Evolutionary conservation across 2,329 filamentous ascomycete genomes (phyloP).

Genomic region (Colletotrichum euphorbiae): DNA sequence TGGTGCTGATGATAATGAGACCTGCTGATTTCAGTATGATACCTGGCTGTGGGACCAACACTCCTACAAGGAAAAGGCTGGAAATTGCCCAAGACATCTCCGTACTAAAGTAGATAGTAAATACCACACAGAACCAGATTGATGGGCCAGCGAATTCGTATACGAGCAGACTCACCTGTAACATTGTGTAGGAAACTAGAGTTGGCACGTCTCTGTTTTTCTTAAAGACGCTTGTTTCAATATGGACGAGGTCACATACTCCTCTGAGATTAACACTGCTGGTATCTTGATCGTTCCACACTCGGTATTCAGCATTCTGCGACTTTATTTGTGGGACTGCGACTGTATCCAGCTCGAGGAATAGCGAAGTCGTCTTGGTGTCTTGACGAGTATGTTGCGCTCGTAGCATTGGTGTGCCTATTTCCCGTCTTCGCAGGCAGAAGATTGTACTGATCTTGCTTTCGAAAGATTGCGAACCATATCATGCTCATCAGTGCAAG

Average conservation of each 20-base stretch:
- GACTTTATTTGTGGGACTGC: conserved; percentile 2
- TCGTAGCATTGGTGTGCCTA: conserved; percentile 8
- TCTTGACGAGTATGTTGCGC: conserved; percentile 5
- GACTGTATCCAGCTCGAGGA: neutral
- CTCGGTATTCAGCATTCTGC: conserved; percentile 12
- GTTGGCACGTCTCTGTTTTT: neutral
- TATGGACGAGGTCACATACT: conserved; percentile 11
- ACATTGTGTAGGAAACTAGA: too few species aligned
- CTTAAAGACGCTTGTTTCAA: neutral
- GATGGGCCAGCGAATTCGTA: too few species aligned
- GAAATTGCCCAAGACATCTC: too few species aligned
- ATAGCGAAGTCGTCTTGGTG: neutral
- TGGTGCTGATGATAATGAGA: too few species aligned
- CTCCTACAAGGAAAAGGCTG: too few species aligned
- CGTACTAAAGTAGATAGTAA: too few species aligned
- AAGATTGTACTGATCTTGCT: neutral
- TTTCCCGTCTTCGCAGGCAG: neutral
- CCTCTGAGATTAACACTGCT: neutral
- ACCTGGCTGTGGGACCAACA: too few species aligned
- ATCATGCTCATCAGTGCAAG: conserved; percentile 17
- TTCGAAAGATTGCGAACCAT: conserved; percentile 13
- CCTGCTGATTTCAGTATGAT: too few species aligned
- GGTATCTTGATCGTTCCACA: conserved; percentile 8
- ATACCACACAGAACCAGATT: too few species aligned
- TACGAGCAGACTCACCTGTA: too few species aligned